Conservation (phyloP, 768 basidiomycete genomes). For the Rhodotorula sphaerocarpa region DNA sequence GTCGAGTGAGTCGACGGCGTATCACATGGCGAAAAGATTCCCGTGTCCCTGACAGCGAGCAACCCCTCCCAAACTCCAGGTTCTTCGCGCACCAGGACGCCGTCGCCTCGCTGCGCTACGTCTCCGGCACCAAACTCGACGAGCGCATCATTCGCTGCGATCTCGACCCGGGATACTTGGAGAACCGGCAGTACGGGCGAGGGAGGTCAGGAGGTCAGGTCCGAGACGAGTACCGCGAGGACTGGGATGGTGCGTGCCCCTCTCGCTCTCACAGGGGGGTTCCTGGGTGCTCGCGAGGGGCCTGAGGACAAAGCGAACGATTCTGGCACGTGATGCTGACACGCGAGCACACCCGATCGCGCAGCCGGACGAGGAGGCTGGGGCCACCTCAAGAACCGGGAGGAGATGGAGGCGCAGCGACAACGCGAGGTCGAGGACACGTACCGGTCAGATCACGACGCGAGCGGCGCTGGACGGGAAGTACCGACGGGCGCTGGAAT, state of each 20-base stretch:
- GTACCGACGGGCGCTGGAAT: conserved; percentile 40
- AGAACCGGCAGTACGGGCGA: conserved; percentile 92
- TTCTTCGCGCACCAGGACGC: conserved; percentile 94
- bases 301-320: background rate
- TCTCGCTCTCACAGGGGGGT: background rate
- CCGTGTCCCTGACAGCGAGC: too few relatives aligned
- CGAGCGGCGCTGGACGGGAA: conserved; percentile 35
- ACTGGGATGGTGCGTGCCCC: conserved; percentile 47
- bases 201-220: conserved; percentile 95
- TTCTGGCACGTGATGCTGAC: background rate
- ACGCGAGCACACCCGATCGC: background rate
- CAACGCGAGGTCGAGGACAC: conserved; percentile 76
- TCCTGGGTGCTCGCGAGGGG: too few relatives aligned
- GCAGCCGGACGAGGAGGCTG: conserved; percentile 92
- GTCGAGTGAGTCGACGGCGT: conserved; percentile 54
- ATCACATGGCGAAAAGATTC: too few relatives aligned
- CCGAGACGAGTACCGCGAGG: conserved; percentile 90
- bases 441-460: conserved; percentile 47
- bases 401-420: conserved; percentile 62
- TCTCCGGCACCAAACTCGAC: conserved; percentile 96
- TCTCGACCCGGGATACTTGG: conserved; percentile 89
- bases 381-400: conserved; percentile 68
- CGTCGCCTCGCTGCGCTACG: conserved; percentile 80
- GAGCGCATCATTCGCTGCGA: conserved; percentile 98
- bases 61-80: conserved; percentile 15